Conservation (phyloP, 2,329 filamentous ascomycete genomes). For the Aspergillus arachidicola region DNA sequence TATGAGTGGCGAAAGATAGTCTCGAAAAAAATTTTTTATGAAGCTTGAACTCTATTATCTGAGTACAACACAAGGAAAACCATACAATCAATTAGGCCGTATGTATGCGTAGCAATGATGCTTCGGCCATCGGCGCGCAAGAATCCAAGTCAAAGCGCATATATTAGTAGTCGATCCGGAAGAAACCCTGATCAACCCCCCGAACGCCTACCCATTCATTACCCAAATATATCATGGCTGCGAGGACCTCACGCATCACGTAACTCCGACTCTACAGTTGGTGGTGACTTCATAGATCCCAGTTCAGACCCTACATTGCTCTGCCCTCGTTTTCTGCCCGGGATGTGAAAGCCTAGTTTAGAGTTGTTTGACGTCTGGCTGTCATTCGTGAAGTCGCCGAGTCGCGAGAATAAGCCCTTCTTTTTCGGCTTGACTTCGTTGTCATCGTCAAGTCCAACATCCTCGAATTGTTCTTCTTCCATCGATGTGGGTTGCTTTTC, state of each 20-base stretch:
- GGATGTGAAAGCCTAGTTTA: constrained; percentile 65
- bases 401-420: constrained; percentile 74
- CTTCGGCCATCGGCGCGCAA: background rate
- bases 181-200: background rate
- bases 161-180: background rate
- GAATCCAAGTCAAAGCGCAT: background rate
- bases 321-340: constrained; percentile 71
- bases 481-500: constrained; percentile 59
- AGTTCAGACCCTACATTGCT: constrained; percentile 73
- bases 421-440: constrained; percentile 64
- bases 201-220: constrained; percentile 2
- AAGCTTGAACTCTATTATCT: background rate
- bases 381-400: constrained; percentile 62
- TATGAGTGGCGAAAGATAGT: background rate
- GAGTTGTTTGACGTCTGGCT: constrained; percentile 41
- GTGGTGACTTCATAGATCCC: constrained; percentile 58
- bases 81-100: background rate
- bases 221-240: background rate
- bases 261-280: constrained; percentile 19
- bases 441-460: constrained; percentile 84
- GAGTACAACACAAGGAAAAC: background rate
- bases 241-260: constrained; percentile 18
- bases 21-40: background rate
- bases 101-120: background rate
- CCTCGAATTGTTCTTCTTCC: constrained; percentile 82